Evolutionary conservation across 2,329 filamentous ascomycete species (phyloP).

Genomic region (Lachnellula occidentalis): DNA sequence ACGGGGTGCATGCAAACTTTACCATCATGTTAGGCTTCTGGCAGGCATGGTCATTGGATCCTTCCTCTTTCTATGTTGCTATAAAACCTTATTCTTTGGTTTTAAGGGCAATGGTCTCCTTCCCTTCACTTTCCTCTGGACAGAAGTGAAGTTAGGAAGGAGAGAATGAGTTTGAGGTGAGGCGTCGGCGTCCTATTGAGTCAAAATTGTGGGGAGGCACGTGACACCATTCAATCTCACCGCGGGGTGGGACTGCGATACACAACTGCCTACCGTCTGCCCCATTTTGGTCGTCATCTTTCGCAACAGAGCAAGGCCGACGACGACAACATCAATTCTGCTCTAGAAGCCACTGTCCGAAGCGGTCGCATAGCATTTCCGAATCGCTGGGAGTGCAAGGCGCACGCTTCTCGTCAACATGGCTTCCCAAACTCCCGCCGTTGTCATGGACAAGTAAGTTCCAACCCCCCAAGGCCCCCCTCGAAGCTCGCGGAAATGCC

Average conservation of each 20-base stretch:
- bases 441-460: conserved; percentile 99
- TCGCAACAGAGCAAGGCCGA: neutral
- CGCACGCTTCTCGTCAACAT: conserved; percentile 48
- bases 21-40: neutral
- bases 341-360: conserved; percentile 2
- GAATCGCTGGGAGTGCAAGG: conserved; percentile 22
- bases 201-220: neutral
- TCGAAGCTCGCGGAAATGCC: neutral
- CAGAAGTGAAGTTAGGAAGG: neutral
- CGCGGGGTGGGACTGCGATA: conserved; percentile 10
- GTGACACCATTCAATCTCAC: neutral
- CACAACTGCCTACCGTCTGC: conserved; percentile 12
- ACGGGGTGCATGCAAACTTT: neutral
- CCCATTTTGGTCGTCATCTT: conserved; percentile 10
- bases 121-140: too few species aligned
- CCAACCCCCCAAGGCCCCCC: conserved; percentile 28
- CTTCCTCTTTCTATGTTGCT: neutral
- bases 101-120: too few species aligned
- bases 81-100: neutral
- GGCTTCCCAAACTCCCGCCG: conserved; percentile 98
- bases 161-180: neutral
- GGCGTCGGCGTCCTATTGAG: neutral
- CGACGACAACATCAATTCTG: conserved; percentile 10
- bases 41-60: neutral
- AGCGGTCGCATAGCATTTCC: conserved; percentile 28